Conservation (phyloP, 2,329 filamentous ascomycete species). For the Fusarium piperis region DNA sequence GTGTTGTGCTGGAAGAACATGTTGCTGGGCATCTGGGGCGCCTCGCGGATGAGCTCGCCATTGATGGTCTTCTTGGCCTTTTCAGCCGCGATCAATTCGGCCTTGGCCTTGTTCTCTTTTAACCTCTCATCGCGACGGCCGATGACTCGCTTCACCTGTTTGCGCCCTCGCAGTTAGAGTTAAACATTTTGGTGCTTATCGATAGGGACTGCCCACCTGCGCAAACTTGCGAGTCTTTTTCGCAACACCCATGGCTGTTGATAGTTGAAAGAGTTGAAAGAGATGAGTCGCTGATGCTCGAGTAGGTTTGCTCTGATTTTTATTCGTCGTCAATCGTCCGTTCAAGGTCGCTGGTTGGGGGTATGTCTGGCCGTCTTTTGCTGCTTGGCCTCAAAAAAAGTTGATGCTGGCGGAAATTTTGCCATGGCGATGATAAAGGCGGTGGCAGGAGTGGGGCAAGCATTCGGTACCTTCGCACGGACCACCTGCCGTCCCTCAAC, state of each 20-base stretch:
- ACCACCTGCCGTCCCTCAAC: conserved; percentile 20
- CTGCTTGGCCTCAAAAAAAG: conserved; percentile 36
- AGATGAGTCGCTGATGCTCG: not conserved
- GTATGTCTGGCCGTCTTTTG: conserved; percentile 15
- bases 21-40: conserved; percentile 82
- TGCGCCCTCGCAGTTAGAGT: conserved; percentile 12
- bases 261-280: not conserved
- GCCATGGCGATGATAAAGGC: conserved; percentile 39
- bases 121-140: conserved; percentile 82
- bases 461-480: conserved; percentile 37
- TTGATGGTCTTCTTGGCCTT: conserved; percentile 66
- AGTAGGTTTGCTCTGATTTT: not conserved
- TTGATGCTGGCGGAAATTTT: conserved; percentile 41
- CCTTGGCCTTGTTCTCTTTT: conserved; percentile 81
- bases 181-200: conserved; percentile 41
- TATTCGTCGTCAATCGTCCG: not conserved
- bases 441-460: conserved; percentile 40
- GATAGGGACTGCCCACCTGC: conserved; percentile 55
- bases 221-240: conserved; percentile 96
- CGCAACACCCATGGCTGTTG: conserved; percentile 77
- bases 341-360: conserved; percentile 2
- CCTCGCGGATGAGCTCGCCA: conserved; percentile 76
- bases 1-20: conserved; percentile 93
- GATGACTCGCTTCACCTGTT: conserved; percentile 81
- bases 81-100: conserved; percentile 65